Base-by-base conservation (phyloP, 192 early-diverging fungal species). In the Phycomyces blakesleeanus region DNA sequence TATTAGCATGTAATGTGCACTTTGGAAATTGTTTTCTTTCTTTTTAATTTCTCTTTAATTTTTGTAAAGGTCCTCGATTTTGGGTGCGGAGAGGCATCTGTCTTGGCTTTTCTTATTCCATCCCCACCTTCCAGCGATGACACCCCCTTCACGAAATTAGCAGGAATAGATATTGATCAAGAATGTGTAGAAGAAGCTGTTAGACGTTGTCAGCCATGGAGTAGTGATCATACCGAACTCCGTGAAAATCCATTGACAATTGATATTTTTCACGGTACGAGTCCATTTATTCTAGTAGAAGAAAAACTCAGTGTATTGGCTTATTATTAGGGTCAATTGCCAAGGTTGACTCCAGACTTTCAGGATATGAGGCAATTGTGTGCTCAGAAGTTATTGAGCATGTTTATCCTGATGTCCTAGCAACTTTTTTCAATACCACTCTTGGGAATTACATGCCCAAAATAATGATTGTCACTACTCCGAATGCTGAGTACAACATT, bases 401-500 rank as follows among this genome's bases (percentile, higher is more conserved):
- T 69, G 61, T 95, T 38, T 70, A 85, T 61, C 3, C 15, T 0
- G 55, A 63, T 14, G 74, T 75, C 1, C 74, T 94, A 14, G 71
- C 72, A 3, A 67, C 67, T 11, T 87, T 94, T 53, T 85, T 88
- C 16, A 53, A 56, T 2, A 71, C 81, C 0, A 78, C 90, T 3
- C 60, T 96, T 22, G 91, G 88, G 22, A 47, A 51, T 0, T 91
- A 93, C 64, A 72, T 76, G 0, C 93, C 95, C 5, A 69, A 80
- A 11, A 11, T 87, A n/a, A 74, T 89, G 29, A 74, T 92, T 41
- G 84, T 90, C 4, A 85, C 88, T 2, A 92, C 89, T 24, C 88
- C 90, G 3, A 98, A 98, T 67, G 90, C 84, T 21, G 95, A 98
- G 69, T 98, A 93, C 73, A 98, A 98, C 65, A 76, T 89, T 37